phyloP scores from a whole-genome alignment of 2,329 filamentous ascomycete genomes.

The Coniochaeta prunicola region DNA sequence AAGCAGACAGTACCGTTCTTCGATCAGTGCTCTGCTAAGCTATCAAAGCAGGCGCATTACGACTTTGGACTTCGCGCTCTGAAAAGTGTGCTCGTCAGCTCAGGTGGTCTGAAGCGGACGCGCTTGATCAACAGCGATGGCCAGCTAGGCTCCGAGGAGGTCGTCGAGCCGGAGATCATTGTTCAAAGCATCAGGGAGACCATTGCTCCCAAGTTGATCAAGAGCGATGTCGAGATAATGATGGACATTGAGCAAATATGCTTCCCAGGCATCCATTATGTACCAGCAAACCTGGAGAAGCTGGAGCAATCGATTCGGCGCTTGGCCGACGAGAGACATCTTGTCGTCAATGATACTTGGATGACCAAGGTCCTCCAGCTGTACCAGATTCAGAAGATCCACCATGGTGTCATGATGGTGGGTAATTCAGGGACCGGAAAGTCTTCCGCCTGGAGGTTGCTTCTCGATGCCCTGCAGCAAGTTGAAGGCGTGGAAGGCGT shows the following conservation, averaged over 20 bases:
- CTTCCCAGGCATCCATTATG: conserved; percentile 89
- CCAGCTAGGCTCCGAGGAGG: conserved; percentile 55
- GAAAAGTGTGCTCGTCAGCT: conserved; percentile 98
- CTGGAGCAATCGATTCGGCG: conserved; percentile 75
- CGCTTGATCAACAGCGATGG: conserved; percentile 56
- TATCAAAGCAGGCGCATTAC: conserved; percentile 98
- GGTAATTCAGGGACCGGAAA: conserved; percentile 97
- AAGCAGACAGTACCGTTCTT: conserved; percentile 98
- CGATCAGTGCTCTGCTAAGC: conserved; percentile 70
- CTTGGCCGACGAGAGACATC: conserved; percentile 75
- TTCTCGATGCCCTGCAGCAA: conserved; percentile 84
- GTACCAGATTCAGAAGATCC: conserved; percentile 95
- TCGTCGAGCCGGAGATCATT: conserved; percentile 92
- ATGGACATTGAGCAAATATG: conserved; percentile 71
- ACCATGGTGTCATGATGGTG: conserved; percentile 99
- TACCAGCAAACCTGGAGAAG: conserved; percentile 76
- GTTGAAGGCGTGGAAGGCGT: conserved; percentile 91
- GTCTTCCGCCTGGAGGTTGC: conserved; percentile 86
- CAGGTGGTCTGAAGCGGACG: conserved; percentile 86
- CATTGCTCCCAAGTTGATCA: conserved; percentile 94
- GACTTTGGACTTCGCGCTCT: conserved; percentile 96
- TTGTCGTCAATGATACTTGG: conserved; percentile 90
- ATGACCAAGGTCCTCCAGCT: conserved; percentile 95
- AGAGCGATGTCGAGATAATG: conserved; percentile 86
- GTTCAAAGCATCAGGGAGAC: conserved; percentile 98